These are phyloP conservation scores for Kodamaea neixiangensis DNA, from an alignment of 805 yeast species.

Conservation along the genomic window DNA sequence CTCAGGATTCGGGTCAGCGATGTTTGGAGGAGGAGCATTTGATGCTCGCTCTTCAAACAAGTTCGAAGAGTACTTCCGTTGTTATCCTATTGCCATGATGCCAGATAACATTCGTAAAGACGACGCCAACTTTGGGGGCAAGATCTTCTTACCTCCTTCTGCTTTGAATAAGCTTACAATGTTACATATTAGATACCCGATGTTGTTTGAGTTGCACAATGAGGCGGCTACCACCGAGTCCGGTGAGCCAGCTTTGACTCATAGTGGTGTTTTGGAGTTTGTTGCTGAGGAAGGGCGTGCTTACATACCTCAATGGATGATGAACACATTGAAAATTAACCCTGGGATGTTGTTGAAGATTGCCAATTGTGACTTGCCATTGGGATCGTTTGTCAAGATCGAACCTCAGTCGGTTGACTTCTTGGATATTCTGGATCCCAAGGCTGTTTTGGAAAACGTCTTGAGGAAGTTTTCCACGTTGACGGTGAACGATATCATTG, in stretches of 20 bases:
- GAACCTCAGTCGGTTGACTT: constrained; percentile 96
- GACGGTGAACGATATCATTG: constrained; percentile 81
- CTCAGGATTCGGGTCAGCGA: constrained; percentile 42
- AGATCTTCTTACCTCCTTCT: constrained; percentile 91
- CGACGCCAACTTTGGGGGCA: constrained; percentile 90
- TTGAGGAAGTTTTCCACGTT: constrained; percentile 86
- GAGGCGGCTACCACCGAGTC: constrained; percentile 49
- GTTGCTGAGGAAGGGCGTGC: constrained; percentile 97
- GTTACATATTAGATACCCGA: constrained; percentile 92
- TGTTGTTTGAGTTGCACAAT: constrained; percentile 81
- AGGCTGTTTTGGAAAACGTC: constrained; percentile 93
- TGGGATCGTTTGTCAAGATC: constrained; percentile 85
- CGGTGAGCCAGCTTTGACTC: constrained; percentile 46
- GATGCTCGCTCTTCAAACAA: constrained; percentile 34
- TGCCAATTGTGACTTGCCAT: constrained; percentile 74
- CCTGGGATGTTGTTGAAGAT: constrained; percentile 85
- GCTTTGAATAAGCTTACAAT: constrained; percentile 86
- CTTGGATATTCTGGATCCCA: constrained; percentile 91
- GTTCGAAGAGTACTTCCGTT: constrained; percentile 87
- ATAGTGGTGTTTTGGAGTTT: constrained; percentile 94
- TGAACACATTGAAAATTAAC: constrained; percentile 66
- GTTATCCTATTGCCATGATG: constrained; percentile 92
- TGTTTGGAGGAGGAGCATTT: constrained; percentile 38
- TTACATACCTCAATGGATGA: constrained; percentile 96
- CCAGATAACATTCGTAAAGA: constrained; percentile 70